Evolutionary conservation across 2,329 filamentous ascomycete genomes (phyloP), one percentile per base, ranked within the genome.

Genomic region (Xylaria sp.): DNA sequence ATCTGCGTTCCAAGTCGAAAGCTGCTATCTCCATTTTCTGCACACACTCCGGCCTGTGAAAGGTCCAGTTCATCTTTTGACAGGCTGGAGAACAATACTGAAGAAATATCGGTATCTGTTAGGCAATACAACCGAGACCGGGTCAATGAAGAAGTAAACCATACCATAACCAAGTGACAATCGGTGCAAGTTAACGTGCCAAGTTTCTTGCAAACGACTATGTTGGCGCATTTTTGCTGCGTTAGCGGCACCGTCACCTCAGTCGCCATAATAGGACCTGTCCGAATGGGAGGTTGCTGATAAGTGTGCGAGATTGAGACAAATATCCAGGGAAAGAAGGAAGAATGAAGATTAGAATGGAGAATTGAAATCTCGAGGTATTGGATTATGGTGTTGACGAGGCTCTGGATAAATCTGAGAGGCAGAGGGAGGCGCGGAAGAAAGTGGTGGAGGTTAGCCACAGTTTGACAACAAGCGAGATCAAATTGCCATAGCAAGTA

Each of bases 41-140:
- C 7, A 36, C n/a, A 41, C 64, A 66, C 9, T 4, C 25, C 8
- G 23, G 3, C 6, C 49, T 36, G 28, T 66, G 64, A 20, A 33
- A 18, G 36, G 9, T 23, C 57, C 39, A 41, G 13, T 67, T 25
- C 39, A 39, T 20, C 15, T n/a, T n/a, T 46, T 62, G 52, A 10
- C 64, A 67, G n/a, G 23, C 12, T 0, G 18, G 41, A 36, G 58
- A 57, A 20, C 64, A 67, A 23, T 67, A 67, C 64, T 67, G 23
- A n/a, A 46, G 23, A 25, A 36, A 33, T 5, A 46, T 51, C 3
- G 46, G 52, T 28, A 33, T 18, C 10, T 13, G 46, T 28, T 43
- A 15, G 15, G 13, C 28, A 39, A 15, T 18, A 25, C 4, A 5
- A 3, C 1, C 15, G 36, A 54, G 23, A 18, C 18, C 1, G 46